These are phyloP conservation scores for Amaranthus tricolor DNA, from an alignment of 179 eudicot genomes.

Conservation along the genomic window DNA sequence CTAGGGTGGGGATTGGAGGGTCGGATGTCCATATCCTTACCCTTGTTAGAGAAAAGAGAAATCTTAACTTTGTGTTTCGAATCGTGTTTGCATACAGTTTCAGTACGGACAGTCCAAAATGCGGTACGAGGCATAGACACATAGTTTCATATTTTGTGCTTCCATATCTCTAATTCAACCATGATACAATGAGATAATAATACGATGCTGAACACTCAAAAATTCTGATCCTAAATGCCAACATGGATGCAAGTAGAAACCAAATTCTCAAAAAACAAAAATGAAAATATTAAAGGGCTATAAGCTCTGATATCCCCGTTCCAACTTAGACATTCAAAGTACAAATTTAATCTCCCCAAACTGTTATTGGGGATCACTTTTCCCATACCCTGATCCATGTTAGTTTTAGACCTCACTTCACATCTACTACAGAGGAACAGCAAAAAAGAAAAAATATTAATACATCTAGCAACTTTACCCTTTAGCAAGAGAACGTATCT, in stretches of 20 bases:
- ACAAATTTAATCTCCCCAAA: background rate
- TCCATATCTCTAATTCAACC: too few species aligned
- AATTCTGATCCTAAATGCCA: background rate
- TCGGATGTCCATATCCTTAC: too few species aligned
- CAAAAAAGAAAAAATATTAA: background rate
- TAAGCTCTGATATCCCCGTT: background rate
- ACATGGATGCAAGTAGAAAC: background rate
- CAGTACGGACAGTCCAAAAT: too few species aligned
- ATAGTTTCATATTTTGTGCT: too few species aligned
- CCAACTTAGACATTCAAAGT: background rate
- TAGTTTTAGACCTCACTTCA: background rate
- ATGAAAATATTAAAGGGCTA: background rate
- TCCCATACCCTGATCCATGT: background rate
- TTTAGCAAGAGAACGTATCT: slow-evolving; percentile 73
- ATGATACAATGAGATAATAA: background rate
- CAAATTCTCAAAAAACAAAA: background rate
- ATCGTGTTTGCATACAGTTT: too few species aligned
- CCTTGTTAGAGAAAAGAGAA: too few species aligned
- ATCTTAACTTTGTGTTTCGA: too few species aligned
- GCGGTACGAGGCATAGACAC: too few species aligned
- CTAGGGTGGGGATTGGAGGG: too few species aligned
- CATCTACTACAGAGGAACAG: background rate
- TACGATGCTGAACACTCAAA: background rate
- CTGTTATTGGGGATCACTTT: background rate
- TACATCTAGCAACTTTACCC: slow-evolving; percentile 36